Base-by-base conservation (phyloP, 2,329 filamentous ascomycete genomes). In the Ophiostoma sp. region DNA sequence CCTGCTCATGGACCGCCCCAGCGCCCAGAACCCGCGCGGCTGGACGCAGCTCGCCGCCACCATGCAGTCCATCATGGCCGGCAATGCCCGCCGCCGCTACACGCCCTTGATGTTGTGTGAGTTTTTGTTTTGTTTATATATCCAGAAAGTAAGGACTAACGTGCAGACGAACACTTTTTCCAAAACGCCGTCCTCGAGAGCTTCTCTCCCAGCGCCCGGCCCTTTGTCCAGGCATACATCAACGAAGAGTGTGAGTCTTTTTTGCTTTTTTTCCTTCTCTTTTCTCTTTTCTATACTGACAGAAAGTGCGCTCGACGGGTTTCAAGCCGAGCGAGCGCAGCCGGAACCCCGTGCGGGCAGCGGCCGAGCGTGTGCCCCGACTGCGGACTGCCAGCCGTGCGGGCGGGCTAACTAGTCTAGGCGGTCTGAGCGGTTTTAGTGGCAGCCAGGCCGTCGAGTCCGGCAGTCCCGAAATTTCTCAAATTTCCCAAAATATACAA, bases 101-200 rank as follows among this genome's bases (percentile, higher is more conserved):
- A 79, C 76, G 0, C 52, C 62, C 0, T 68, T 77, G 1, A 72
- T 74, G 57, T 70, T 77, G 1, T 79, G 78, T 79, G 41, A 73
- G 78, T 76, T 13, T 31, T 11, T 64, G n/a, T n/a, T n/a, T n/a
- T n/a, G n/a, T n/a, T n/a, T n/a, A n/a, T n/a, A n/a, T n/a, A n/a
- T n/a, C n/a, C n/a, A n/a, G n/a, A n/a, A n/a, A n/a, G n/a, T n/a
- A n/a, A n/a, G n/a, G n/a, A n/a, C n/a, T n/a, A n/a, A n/a, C 27
- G 27, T 6, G 27, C 8, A 79, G 78, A 77, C 35, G 77, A 79
- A 70, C 78, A 79, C 41, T 78, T 74, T 66, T 78, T 77, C 48
- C 76, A 77, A 44, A 79, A 79, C 44, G 72, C 73, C 2, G 69
- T 74, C 8, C 72, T 74, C 8, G 67, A 71, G 15, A 72, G 71